Conservation (phyloP, 108 stramenopile genomes). For the Parmales sp. region DNA sequence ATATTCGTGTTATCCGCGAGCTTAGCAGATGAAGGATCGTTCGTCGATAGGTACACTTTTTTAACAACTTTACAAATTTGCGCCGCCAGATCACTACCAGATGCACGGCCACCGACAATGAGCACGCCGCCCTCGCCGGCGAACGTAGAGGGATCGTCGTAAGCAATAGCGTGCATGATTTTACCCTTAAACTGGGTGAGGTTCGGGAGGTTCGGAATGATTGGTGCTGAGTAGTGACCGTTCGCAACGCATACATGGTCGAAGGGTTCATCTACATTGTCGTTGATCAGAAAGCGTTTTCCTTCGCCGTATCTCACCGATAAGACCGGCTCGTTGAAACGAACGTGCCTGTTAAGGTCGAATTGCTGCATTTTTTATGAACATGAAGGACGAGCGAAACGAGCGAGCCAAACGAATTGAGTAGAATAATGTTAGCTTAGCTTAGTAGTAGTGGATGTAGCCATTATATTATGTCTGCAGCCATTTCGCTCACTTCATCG, state of each 20-base stretch:
- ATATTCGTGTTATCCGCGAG: background rate
- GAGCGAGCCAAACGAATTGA: too few species aligned
- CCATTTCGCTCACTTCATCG: too few species aligned
- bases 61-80: slow-evolving; percentile 59
- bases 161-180: slow-evolving; percentile 67
- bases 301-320: too few species aligned
- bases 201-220: slow-evolving; percentile 52
- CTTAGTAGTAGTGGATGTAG: too few species aligned
- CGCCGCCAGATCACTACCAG: slow-evolving; percentile 75
- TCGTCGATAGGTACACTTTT: slow-evolving; percentile 50
- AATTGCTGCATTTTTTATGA: too few species aligned
- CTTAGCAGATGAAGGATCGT: background rate
- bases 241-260: slow-evolving; percentile 80
- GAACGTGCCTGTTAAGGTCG: too few species aligned
- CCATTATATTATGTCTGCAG: too few species aligned
- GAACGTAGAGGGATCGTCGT: slow-evolving; percentile 61
- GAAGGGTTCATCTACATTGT: slow-evolving; percentile 38
- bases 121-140: slow-evolving; percentile 48
- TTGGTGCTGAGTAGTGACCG: slow-evolving; percentile 72
- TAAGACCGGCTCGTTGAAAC: too few species aligned
- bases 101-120: slow-evolving; percentile 76
- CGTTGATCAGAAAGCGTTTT: background rate
- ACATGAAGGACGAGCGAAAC: too few species aligned
- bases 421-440: too few species aligned
- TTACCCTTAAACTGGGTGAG: slow-evolving; percentile 31